Conservation (phyloP, 2,329 filamentous ascomycete species). For the Pestalotiopsis sp. region DNA sequence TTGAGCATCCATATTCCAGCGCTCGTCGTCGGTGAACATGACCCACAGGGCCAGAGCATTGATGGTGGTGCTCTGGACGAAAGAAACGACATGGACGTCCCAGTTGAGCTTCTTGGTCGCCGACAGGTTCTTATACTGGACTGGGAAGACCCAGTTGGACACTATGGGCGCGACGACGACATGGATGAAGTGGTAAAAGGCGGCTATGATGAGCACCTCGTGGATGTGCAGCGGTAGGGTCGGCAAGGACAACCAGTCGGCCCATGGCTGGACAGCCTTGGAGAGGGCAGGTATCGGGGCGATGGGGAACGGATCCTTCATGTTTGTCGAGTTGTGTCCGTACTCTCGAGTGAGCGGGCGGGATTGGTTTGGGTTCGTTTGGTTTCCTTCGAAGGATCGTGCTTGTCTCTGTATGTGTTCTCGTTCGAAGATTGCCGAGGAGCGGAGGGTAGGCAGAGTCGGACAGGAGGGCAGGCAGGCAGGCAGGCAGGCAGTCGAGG, state of each 20-base stretch:
- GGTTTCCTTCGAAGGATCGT: no score
- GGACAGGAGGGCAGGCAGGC: no score
- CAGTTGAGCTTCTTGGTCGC: slow-evolving; percentile 73
- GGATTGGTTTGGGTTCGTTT: background rate
- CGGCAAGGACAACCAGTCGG: slow-evolving; percentile 62
- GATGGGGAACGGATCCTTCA: slow-evolving; percentile 76
- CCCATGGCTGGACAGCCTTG: slow-evolving; percentile 63
- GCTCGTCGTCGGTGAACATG: slow-evolving; percentile 69
- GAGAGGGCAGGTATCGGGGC: slow-evolving; percentile 60
- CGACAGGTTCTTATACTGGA: slow-evolving; percentile 64
- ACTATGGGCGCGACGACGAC: slow-evolving; percentile 68
- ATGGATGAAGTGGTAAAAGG: slow-evolving; percentile 71
- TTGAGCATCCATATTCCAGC: slow-evolving; percentile 66
- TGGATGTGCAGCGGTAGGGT: slow-evolving; percentile 78
- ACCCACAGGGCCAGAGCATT: slow-evolving; percentile 75
- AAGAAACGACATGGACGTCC: slow-evolving; percentile 85
- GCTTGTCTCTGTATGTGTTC: no score
- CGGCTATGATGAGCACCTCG: slow-evolving; percentile 69
- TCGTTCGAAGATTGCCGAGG: no score
- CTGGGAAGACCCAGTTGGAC: slow-evolving; percentile 64
- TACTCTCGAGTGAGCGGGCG: background rate
- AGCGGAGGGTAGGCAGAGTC: no score
- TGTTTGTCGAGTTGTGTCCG: slow-evolving; percentile 36
- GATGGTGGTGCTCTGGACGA: slow-evolving; percentile 76
- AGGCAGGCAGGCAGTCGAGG: background rate